phyloP scores from a whole-genome alignment of 495 filamentous ascomycete genomes.

The Pseudomonodictys pantanalensis region DNA sequence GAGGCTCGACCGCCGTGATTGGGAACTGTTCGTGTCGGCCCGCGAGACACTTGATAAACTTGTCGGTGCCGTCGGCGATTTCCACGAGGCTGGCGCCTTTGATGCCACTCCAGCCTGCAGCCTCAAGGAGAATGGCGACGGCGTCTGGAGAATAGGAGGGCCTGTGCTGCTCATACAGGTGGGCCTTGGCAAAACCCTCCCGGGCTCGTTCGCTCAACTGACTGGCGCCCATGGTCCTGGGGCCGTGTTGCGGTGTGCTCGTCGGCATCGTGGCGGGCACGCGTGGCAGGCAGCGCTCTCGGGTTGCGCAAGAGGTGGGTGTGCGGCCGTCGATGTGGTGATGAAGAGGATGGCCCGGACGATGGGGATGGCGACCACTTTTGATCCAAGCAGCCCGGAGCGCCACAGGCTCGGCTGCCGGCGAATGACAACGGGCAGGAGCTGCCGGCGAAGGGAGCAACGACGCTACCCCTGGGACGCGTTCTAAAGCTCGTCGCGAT shows the following conservation, averaged over 20 bases:
- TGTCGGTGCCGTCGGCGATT: conserved; percentile 64
- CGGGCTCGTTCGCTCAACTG: conserved; percentile 24
- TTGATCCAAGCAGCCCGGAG: no score
- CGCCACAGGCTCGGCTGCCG: no score
- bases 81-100: conserved; percentile 54
- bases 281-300: background rate
- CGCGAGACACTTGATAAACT: conserved; percentile 60
- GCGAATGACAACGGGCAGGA: no score
- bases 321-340: no score
- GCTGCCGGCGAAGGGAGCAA: no score
- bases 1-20: conserved; percentile 62
- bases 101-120: conserved; percentile 46
- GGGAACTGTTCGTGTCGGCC: conserved; percentile 51
- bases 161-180: conserved; percentile 58
- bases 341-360: no score
- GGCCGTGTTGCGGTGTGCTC: background rate
- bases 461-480: no score
- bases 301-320: background rate
- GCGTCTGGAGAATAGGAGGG: conserved; percentile 59
- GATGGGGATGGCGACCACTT: no score
- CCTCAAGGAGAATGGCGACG: conserved; percentile 51
- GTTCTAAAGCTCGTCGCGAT: no score
- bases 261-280: background rate
- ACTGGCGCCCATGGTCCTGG: background rate
- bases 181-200: conserved; percentile 55